Percentiles rank a stretch among this genome's conserved stretches.
Conservation (phyloP, 208 protist genomes). For the Tetramitus jugosus region DNA sequence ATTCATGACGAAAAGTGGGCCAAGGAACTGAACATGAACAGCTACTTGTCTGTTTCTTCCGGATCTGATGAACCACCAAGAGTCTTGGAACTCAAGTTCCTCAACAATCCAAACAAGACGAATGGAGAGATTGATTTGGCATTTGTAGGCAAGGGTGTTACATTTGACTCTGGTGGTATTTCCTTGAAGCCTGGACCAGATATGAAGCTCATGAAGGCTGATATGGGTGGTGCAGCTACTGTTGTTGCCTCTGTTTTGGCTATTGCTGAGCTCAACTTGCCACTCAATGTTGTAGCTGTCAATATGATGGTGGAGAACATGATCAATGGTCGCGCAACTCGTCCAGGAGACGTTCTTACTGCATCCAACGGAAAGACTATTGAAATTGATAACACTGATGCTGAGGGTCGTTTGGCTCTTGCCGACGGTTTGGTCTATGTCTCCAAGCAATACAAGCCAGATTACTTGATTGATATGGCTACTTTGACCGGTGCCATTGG, state of each 20-base stretch:
- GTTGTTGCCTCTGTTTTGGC: not conserved
- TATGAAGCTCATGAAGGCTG: conserved; percentile 74
- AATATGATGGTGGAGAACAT: not conserved
- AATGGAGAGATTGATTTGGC: not conserved
- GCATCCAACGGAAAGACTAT: conserved; percentile 19
- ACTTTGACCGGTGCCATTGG: conserved; percentile 67
- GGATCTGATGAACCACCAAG: conserved; percentile 4
- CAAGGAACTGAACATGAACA: not conserved
- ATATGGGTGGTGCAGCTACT: conserved; percentile 61
- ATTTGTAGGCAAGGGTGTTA: conserved; percentile 52
- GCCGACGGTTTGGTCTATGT: conserved; percentile 71
- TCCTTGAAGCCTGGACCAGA: conserved; percentile 54
- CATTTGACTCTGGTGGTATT: conserved; percentile 75
- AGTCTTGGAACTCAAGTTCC: conserved; percentile 11
- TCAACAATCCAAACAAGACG: not conserved
- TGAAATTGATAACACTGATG: conserved; percentile 23
- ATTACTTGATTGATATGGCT: conserved; percentile 69
- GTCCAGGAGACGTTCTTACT: conserved; percentile 12
- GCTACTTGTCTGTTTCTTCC: not conserved
- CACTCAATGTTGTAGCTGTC: not conserved
- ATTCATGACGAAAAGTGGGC: not conserved
- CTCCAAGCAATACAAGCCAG: conserved; percentile 53
- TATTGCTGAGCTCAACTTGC: not conserved
- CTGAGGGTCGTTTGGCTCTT: conserved; percentile 58
- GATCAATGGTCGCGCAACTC: not conserved